Conservation (phyloP, 176 grass and related monocot species). For the Dactylis glomerata region DNA sequence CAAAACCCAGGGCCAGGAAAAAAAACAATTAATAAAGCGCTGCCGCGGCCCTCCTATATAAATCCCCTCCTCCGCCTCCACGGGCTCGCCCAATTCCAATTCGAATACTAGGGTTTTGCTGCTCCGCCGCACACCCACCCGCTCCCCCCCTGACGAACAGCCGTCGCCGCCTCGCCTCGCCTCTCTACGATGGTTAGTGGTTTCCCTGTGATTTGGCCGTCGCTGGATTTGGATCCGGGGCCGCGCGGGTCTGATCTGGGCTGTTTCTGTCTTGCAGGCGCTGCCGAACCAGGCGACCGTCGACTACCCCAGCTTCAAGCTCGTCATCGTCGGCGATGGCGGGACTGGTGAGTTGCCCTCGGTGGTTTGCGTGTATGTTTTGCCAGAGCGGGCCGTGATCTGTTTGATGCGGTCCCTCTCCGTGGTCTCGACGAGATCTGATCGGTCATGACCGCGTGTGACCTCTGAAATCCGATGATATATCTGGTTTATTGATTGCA, state of each 20-base stretch:
- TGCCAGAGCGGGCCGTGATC: neutral
- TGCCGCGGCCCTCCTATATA: conserved; percentile 31
- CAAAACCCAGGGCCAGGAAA: neutral
- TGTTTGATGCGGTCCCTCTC: too few relatives aligned
- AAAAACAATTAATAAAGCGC: neutral
- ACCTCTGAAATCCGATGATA: neutral
- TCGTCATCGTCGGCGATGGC: conserved; percentile 86
- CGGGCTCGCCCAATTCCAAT: conserved; percentile 24
- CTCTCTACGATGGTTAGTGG: conserved; percentile 26
- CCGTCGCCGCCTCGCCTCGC: neutral
- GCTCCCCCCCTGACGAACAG: neutral
- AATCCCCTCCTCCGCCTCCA: conserved; percentile 37
- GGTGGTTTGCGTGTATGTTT: neutral
- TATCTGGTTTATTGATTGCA: neutral
- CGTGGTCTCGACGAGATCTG: conserved; percentile 14
- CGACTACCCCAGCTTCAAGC: conserved; percentile 87
- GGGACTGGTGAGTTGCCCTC: conserved; percentile 56
- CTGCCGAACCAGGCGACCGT: conserved; percentile 79
- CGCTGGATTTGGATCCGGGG: neutral
- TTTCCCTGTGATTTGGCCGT: neutral
- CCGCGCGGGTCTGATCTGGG: neutral
- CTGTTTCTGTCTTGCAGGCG: conserved; percentile 35
- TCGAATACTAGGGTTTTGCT: conserved; percentile 57
- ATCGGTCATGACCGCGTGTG: neutral
- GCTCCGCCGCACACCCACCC: neutral